phyloP scores from a whole-genome alignment of 2,329 filamentous ascomycete genomes.

The Nothophoma quercina region DNA sequence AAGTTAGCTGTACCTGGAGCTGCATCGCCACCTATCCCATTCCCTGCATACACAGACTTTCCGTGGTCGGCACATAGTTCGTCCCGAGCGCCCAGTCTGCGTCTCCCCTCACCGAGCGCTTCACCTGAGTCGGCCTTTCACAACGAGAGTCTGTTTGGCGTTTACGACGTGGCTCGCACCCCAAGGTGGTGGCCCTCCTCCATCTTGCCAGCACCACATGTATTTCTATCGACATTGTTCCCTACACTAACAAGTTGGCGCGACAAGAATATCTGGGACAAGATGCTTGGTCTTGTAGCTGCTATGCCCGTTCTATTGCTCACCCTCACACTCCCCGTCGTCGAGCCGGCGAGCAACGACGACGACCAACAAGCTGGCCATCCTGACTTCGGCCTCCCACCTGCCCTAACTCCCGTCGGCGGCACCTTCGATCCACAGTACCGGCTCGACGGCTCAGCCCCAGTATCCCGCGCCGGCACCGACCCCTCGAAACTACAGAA shows the following conservation, averaged over 20 bases:
- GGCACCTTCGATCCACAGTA: slow-evolving; percentile 25
- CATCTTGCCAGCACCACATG: slow-evolving; percentile 73
- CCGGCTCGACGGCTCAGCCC: slow-evolving; percentile 17
- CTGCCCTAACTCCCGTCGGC: slow-evolving; percentile 32
- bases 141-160: slow-evolving; percentile 52
- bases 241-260: slow-evolving; percentile 85
- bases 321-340: slow-evolving; percentile 88
- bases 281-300: slow-evolving; percentile 79
- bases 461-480: slow-evolving; percentile 5
- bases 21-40: slow-evolving; percentile 64
- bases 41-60: slow-evolving; percentile 71
- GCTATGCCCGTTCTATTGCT: slow-evolving; percentile 91
- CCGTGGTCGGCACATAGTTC: slow-evolving; percentile 51
- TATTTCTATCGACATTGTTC: slow-evolving; percentile 78
- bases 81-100: slow-evolving; percentile 63
- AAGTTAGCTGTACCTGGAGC: slow-evolving; percentile 52
- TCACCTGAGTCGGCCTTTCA: slow-evolving; percentile 59
- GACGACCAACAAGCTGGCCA: slow-evolving; percentile 33
- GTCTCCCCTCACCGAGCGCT: slow-evolving; percentile 61
- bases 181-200: slow-evolving; percentile 84
- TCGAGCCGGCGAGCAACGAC: slow-evolving; percentile 69
- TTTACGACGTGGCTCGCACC: slow-evolving; percentile 50
- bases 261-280: slow-evolving; percentile 85
- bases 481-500: slow-evolving; percentile 8
- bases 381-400: slow-evolving; percentile 44